Evolutionary conservation across 495 filamentous ascomycete species (phyloP).

Genomic region (Penicillium canariense): DNA sequence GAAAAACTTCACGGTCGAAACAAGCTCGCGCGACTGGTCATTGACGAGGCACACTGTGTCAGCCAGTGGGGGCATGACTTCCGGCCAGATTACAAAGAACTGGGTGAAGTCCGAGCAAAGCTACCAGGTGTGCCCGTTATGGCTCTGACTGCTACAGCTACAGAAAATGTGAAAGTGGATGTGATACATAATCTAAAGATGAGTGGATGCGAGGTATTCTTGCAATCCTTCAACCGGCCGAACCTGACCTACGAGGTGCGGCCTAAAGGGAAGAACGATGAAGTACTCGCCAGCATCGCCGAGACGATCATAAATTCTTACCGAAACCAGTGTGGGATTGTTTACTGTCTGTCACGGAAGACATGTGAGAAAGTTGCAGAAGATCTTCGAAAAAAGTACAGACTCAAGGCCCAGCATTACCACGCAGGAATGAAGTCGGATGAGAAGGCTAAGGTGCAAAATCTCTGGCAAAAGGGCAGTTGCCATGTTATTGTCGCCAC

Average conservation of each 20-base stretch:
- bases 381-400: constrained; percentile 55
- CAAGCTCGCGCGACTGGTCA: constrained; percentile 84
- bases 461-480: constrained; percentile 73
- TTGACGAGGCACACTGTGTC: constrained; percentile 97
- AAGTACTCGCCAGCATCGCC: constrained; percentile 64
- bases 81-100: constrained; percentile 88
- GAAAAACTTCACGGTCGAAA: constrained; percentile 58
- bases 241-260: constrained; percentile 87
- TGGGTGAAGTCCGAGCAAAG: constrained; percentile 66
- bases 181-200: constrained; percentile 87
- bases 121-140: constrained; percentile 83
- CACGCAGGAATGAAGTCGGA: constrained; percentile 71
- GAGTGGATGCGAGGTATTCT: constrained; percentile 67
- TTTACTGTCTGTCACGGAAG: constrained; percentile 87
- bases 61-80: constrained; percentile 99
- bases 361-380: constrained; percentile 77
- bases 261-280: constrained; percentile 52
- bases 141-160: constrained; percentile 93
- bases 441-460: constrained; percentile 66
- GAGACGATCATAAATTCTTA: constrained; percentile 67
- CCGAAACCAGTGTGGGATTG: constrained; percentile 74
- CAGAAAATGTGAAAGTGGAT: constrained; percentile 85
- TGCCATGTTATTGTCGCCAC: constrained; percentile 95
- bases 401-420: constrained; percentile 77
- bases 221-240: constrained; percentile 90